Evolutionary conservation across 495 filamentous ascomycete genomes (phyloP), one percentile per base, ranked within the genome.

Genomic region (Podospora didyma): DNA sequence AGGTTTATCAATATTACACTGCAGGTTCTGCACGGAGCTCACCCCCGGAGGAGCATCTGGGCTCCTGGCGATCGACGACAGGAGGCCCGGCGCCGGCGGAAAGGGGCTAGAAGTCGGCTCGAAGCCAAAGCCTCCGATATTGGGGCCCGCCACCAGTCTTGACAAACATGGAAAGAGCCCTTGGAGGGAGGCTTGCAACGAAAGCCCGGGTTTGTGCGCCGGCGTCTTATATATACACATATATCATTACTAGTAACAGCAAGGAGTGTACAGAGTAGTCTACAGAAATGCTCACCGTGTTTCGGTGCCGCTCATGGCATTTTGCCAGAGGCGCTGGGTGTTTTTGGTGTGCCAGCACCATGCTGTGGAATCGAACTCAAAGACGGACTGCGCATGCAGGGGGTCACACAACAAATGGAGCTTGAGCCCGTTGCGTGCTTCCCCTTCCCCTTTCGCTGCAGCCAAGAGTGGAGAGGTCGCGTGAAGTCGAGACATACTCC

Each of bases 391-490:
- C 7, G 37, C 39, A 54, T 54, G 57, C 57, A 59, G 51, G 57
- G 39, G 57, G 51, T 17, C 31, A 24, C 50, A 46, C 6, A 28
- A 22, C 34, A 28, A 12, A 26, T 22, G 46, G 42, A 20, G 45
- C 49, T 57, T 47, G 39, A 42, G 26, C 56, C 57, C 46, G 45
- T 59, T 59, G 57, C 49, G 57, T 54, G 39, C 49, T 53, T 48
- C 49, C 61, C 57, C 35, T 60, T 49, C 50, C 48, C 51, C 47
- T 53, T 61, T 54, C 21, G 56, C 49, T 46, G 56, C 59, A 53
- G 57, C 57, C 45, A 60, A 60, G 58, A 24, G 46, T 21, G 51
- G 26, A 42, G 20, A 52, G 54, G 28, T 50, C 49, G 56, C 42
- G 53, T 51, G 53, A 55, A 49, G 31, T 52, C 46, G 60, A 57